Base-by-base conservation (phyloP, 2,329 filamentous ascomycete species). In the Pestalotiopsis sp. region DNA sequence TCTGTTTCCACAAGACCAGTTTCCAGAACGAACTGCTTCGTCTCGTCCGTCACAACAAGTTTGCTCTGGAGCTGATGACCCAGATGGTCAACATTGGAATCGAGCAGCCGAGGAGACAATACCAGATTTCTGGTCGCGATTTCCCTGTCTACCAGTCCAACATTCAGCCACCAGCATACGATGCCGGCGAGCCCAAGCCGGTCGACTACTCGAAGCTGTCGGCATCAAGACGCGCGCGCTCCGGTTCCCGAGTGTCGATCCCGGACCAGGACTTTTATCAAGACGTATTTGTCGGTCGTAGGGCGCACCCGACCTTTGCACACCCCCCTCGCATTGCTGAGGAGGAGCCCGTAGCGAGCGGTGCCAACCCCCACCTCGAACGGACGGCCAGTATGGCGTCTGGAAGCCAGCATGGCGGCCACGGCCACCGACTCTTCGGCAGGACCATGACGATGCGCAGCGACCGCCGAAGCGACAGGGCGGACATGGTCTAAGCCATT, bases 1-100 rank as follows among this genome's bases (percentile, higher is more conserved):
- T 98, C 76, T 97, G 97, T 84, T 98, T 98, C 85, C 97, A 98
- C 87, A 98, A 98, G 80, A 94, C 92, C 69, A 98, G 95, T 79
- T 98, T 93, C 89, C 95, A 98, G 78, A 98, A 98, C 78, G 95
- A 98, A 78, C 85, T 97, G 59, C 86, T 98, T 27, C 94, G 95
- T 82, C 87, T 98, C 2, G 93, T 92, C 74, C 90, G 95, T 20
- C 93, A 96, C 75, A 98, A 98, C 85, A 96, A 95, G 78, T 97
- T 98, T 80, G 94, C 97, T 72, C 94, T 92, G 72, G 94, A 96
- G 70, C 84, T 98, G 76, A 97, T 97, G 92, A 85, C 92, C 49
- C 90, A 93, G 67, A 94, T 98, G 84, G 88, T 92, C 70, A 90
- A 93, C 67, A 86, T 95, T 65, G 93, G 93, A 68, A 96, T 97